Base-by-base conservation (phyloP, 176 grass and related monocot species). In the Pontederia paniculata region DNA sequence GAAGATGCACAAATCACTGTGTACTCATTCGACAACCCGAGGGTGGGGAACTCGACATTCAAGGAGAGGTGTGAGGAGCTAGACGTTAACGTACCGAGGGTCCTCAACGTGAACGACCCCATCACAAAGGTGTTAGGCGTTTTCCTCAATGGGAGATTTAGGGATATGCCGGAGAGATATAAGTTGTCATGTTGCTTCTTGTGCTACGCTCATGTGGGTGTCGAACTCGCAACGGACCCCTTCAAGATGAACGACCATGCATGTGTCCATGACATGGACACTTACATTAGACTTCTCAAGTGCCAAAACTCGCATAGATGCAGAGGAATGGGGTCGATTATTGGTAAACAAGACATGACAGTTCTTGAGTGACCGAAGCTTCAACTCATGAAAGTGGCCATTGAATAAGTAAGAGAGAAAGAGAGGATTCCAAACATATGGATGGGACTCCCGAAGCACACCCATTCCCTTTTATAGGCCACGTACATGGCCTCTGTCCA, bases 61-160 rank as follows among this genome's bases (percentile, higher is more conserved):
- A 87, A 80, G 79, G 57, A 83, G 57, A 63, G 88, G 56, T 87
- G 88, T 47, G 83, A 83, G 21, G 57, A 83, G 76, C 79, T 93
- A 0, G 79, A 82, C 0, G 79, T 93, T 4, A 93, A 93, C 79
- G 88, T 93, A 37, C 28, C 86, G 4, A 50, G 88, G 54, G 83
- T 93, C 15, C 82, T 77, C 3, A 93, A 93, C 2, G 83, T 93
- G 0, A 74, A 86, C 8, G 88, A 93, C 16, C 88, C 88, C 0
- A 50, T 93, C 10, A 83, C 88, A 17, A 93, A 93, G 74, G 11
- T 86, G 25, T 82, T 82, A 0, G 88, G 83, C 44, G 19, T 93
- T 21, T 78, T 93, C 57, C 60, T 93, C 4, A 93, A 93, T 8
- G 88, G 86, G 48, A 83, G 69, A 11, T 65, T 61, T 21, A 73